phyloP scores from a whole-genome alignment of 1,284 basidiomycete species.

The Cutaneotrichosporon cyanovorans region DNA sequence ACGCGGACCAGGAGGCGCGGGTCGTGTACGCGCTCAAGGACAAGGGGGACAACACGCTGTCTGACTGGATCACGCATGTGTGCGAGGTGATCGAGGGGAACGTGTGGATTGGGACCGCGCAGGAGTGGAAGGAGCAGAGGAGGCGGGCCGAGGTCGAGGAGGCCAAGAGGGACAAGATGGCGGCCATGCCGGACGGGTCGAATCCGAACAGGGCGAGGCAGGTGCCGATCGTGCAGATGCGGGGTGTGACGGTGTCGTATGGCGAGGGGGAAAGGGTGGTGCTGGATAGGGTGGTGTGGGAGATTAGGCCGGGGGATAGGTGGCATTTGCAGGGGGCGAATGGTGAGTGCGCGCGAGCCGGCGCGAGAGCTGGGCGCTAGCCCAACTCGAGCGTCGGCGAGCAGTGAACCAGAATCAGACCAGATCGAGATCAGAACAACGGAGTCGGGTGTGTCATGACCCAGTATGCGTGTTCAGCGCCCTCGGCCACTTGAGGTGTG shows the following conservation, averaged over 20 bases:
- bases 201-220: slow-evolving; percentile 48
- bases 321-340: slow-evolving; percentile 86
- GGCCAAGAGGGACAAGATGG: slow-evolving; percentile 44
- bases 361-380: background rate
- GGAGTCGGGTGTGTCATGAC: no score
- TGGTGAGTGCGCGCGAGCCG: slow-evolving; percentile 49
- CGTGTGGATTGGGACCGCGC: slow-evolving; percentile 51
- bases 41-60: slow-evolving; percentile 59
- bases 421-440: background rate
- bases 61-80: slow-evolving; percentile 65
- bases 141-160: background rate
- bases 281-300: slow-evolving; percentile 68
- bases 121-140: slow-evolving; percentile 35
- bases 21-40: slow-evolving; percentile 72
- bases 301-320: slow-evolving; percentile 65
- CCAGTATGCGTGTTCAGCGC: no score
- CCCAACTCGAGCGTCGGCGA: no score
- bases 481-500: no score
- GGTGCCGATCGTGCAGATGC: slow-evolving; percentile 55
- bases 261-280: slow-evolving; percentile 56
- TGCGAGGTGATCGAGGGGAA: slow-evolving; percentile 51
- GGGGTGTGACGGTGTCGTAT: slow-evolving; percentile 66
- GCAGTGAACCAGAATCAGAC: background rate
- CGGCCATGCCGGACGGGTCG: slow-evolving; percentile 44
- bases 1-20: slow-evolving; percentile 32